Evolutionary conservation across 2,329 filamentous ascomycete genomes (phyloP).

Genomic region (Emericellopsis atlantica): DNA sequence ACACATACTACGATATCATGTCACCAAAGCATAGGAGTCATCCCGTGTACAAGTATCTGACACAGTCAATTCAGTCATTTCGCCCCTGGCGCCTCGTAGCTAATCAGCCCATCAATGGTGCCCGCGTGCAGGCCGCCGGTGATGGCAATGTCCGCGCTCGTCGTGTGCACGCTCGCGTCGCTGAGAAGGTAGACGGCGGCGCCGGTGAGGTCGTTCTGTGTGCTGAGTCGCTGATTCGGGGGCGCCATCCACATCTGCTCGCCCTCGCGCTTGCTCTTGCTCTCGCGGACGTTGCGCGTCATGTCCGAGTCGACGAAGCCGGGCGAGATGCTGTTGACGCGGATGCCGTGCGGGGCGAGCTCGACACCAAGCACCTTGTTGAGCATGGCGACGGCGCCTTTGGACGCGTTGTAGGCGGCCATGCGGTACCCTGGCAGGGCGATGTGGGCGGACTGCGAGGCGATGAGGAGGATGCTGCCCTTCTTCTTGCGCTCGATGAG

Average conservation of each 20-base stretch:
- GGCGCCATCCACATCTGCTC: constrained; percentile 24
- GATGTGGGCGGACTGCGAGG: constrained; percentile 22
- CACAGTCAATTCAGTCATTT: no score
- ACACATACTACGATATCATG: no score
- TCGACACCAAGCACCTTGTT: constrained; percentile 24
- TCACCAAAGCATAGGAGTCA: no score
- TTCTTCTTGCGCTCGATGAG: constrained; percentile 23
- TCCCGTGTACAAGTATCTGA: no score
- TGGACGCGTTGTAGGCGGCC: constrained; percentile 29
- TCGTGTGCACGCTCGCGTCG: constrained; percentile 28
- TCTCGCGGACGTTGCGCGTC: constrained; percentile 15
- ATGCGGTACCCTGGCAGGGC: constrained; percentile 21
- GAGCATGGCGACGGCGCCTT: constrained; percentile 26
- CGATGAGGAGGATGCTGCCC: constrained; percentile 25
- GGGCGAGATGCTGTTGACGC: constrained; percentile 23
- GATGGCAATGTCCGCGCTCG: constrained; percentile 28
- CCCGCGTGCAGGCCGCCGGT: constrained; percentile 28
- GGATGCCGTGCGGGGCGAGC: constrained; percentile 19
- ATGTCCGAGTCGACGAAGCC: constrained; percentile 23
- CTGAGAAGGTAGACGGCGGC: constrained; percentile 28
- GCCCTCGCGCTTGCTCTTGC: constrained; percentile 17
- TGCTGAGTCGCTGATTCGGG: constrained; percentile 24
- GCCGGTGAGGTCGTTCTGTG: constrained; percentile 25
- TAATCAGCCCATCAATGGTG: constrained; percentile 21
- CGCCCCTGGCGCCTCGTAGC: constrained; percentile 10